phyloP scores from a whole-genome alignment of 176 grass and related monocot genomes.

The Oryza glaberrima region DNA sequence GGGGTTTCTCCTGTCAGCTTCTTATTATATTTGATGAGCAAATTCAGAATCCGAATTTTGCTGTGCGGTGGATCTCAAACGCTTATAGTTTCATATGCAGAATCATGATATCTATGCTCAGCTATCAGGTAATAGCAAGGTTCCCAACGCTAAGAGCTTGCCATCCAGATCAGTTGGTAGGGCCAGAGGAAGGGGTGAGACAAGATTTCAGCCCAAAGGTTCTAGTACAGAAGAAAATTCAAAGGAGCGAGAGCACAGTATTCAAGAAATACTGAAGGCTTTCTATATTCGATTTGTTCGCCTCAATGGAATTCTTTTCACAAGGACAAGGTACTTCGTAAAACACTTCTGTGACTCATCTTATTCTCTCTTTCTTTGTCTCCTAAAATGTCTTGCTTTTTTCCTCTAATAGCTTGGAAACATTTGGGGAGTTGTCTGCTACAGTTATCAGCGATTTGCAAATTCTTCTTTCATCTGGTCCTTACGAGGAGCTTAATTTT shows the following conservation, averaged over 20 bases:
- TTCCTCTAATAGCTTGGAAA: constrained; percentile 69
- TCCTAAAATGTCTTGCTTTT: background rate
- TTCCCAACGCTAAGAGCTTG: background rate
- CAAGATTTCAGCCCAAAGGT: constrained; percentile 61
- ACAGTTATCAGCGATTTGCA: constrained; percentile 61
- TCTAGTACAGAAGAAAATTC: constrained; percentile 41
- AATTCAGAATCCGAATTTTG: background rate
- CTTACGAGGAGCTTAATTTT: constrained; percentile 73
- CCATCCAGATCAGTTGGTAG: constrained; percentile 53
- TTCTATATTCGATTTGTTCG: constrained; percentile 79
- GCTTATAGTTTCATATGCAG: background rate
- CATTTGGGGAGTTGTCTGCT: constrained; percentile 69
- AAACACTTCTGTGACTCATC: background rate
- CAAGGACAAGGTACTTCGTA: constrained; percentile 53
- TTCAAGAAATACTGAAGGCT: constrained; percentile 62
- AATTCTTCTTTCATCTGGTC: constrained; percentile 74
- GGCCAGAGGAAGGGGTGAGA: constrained; percentile 64
- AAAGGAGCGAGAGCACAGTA: constrained; percentile 45
- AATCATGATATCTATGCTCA: constrained; percentile 2
- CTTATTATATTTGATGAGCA: background rate
- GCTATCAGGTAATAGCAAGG: background rate
- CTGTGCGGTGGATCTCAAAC: background rate
- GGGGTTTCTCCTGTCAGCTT: background rate
- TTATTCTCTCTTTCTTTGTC: background rate
- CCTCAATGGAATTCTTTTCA: constrained; percentile 87